Conservation (phyloP, 371 early-diverging fungal genomes). For the Syncephalastrum racemosum region DNA sequence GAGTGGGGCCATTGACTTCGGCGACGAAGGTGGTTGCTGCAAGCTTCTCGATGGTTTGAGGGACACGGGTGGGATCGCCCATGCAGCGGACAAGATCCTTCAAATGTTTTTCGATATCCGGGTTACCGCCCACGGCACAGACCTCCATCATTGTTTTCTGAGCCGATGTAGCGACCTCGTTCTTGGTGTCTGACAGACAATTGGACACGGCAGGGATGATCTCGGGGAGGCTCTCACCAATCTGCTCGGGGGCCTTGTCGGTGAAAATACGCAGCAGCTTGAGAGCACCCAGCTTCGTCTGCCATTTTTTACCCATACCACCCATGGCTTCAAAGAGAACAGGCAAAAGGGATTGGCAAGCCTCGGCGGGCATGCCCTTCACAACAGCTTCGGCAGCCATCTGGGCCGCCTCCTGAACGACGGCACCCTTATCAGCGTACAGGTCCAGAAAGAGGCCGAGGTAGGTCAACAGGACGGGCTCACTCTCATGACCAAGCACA, state of each 20-base stretch:
- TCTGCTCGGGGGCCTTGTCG: conserved; percentile 61
- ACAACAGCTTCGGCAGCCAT: conserved; percentile 56
- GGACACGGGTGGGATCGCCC: conserved; percentile 71
- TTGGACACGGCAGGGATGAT: conserved; percentile 74
- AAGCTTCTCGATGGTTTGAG: conserved; percentile 69
- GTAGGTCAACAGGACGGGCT: conserved; percentile 62
- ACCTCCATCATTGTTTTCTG: conserved; percentile 63
- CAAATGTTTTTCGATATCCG: conserved; percentile 70
- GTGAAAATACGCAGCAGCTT: conserved; percentile 57
- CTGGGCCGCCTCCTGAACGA: conserved; percentile 75
- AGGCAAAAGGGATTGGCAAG: conserved; percentile 59
- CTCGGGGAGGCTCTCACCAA: conserved; percentile 65
- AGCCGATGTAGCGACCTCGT: conserved; percentile 55
- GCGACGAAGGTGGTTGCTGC: conserved; percentile 81
- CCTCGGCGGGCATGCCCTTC: conserved; percentile 54
- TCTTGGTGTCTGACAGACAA: conserved; percentile 72
- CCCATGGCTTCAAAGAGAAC: conserved; percentile 63
- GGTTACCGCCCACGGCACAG: conserved; percentile 75
- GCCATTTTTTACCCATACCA: conserved; percentile 68
- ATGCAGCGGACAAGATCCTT: conserved; percentile 72
- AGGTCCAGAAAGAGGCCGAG: conserved; percentile 60
- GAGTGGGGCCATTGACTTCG: conserved; percentile 75
- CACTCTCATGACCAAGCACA: conserved; percentile 52
- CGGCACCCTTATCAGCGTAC: conserved; percentile 72
- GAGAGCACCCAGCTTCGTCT: conserved; percentile 71